Percentiles rank a stretch among this genome's conserved stretches.
Conservation (phyloP, 2,329 filamentous ascomycete species). For the Chrysoporthe deuterocubensis region DNA sequence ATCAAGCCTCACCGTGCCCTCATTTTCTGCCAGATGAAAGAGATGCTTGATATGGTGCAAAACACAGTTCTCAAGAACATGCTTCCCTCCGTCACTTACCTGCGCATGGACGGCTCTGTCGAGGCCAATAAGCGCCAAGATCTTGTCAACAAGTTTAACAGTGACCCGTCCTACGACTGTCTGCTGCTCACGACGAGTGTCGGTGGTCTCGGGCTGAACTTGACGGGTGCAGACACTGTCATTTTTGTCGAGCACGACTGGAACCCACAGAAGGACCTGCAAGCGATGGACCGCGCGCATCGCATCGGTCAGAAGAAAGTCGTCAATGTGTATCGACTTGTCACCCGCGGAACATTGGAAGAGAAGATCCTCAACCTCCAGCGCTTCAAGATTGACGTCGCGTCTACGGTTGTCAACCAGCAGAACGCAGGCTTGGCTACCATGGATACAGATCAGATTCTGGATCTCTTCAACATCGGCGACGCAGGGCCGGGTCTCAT, state of each 20-base stretch:
- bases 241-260: slow-evolving; percentile 99
- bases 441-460: slow-evolving; percentile 98
- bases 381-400: slow-evolving; percentile 99
- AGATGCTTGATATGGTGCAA: slow-evolving; percentile 99
- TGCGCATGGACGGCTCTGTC: slow-evolving; percentile 91
- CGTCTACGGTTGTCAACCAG: slow-evolving; percentile 97
- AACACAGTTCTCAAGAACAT: slow-evolving; percentile 88
- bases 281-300: slow-evolving; percentile 98
- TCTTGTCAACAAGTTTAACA: slow-evolving; percentile 98
- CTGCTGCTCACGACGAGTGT: slow-evolving; percentile 93
- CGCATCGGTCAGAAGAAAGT: slow-evolving; percentile 99
- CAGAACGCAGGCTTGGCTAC: slow-evolving; percentile 93
- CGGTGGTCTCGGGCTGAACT: slow-evolving; percentile 89
- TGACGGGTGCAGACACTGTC: slow-evolving; percentile 96
- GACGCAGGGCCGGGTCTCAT: slow-evolving; percentile 73
- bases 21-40: slow-evolving; percentile 99
- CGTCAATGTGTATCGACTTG: slow-evolving; percentile 96
- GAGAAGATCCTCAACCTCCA: slow-evolving; percentile 98
- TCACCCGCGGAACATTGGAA: slow-evolving; percentile 93
- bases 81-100: slow-evolving; percentile 89
- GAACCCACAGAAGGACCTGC: slow-evolving; percentile 98
- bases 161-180: slow-evolving; percentile 94
- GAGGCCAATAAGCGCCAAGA: slow-evolving; percentile 94
- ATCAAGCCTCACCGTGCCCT: slow-evolving; percentile 96
- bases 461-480: slow-evolving; percentile 92